Evolutionary conservation across 129 eudicot species (phyloP).

Genomic region (Escallonia rubra): DNA sequence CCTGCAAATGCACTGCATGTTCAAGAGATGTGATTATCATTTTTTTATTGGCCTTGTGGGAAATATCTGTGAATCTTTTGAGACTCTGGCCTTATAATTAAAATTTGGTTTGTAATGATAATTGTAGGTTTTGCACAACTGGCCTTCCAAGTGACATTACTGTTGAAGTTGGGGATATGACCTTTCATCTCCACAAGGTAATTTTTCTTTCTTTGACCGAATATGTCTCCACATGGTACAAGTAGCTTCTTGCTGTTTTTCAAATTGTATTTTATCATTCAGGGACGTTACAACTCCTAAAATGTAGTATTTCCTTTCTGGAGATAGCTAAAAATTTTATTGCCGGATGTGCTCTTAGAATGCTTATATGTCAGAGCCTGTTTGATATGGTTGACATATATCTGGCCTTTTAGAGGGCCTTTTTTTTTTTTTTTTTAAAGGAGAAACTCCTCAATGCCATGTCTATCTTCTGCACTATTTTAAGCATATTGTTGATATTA

Average conservation of each 20-base stretch:
- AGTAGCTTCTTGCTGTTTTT: background rate
- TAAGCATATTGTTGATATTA: too few species aligned
- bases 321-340: background rate
- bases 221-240: background rate
- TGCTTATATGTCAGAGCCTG: background rate
- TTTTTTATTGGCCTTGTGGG: background rate
- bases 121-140: slow-evolving; percentile 80
- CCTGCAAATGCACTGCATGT: background rate
- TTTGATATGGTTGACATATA: background rate
- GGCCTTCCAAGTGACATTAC: slow-evolving; percentile 89
- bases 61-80: background rate
- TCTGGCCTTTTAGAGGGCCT: too few species aligned
- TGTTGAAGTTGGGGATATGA: slow-evolving; percentile 88
- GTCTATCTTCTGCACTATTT: too few species aligned
- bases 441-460: too few species aligned
- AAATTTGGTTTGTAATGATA: background rate
- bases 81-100: slow-evolving; percentile 6
- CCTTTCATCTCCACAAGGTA: slow-evolving; percentile 97
- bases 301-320: background rate
- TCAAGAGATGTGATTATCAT: background rate
- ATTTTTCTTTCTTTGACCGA: background rate
- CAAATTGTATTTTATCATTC: background rate
- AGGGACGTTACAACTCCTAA: background rate
- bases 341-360: background rate
- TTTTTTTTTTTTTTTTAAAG: too few species aligned